Conservation (phyloP, 371 early-diverging fungal species). For the Syncephalastrum monosporum region DNA sequence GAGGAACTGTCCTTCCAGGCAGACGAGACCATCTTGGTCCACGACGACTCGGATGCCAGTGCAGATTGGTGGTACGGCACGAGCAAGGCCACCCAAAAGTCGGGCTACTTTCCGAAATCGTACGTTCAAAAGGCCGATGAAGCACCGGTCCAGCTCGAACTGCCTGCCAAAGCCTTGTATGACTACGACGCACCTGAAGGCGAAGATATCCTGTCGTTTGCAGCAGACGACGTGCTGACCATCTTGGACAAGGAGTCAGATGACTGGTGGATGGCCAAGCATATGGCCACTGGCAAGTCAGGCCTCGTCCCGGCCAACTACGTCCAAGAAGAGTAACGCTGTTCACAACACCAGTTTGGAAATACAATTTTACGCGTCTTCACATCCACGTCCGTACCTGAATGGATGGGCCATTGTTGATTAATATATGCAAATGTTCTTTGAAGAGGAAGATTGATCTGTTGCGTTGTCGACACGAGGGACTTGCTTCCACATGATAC, state of each 20-base stretch:
- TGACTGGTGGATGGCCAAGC: constrained; percentile 28
- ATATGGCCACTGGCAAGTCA: constrained; percentile 8
- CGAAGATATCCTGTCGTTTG: constrained; percentile 33
- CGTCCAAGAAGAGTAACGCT: constrained; percentile 10
- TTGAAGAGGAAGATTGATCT: too few species aligned
- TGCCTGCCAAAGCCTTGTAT: constrained; percentile 33
- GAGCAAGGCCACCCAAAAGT: constrained; percentile 16
- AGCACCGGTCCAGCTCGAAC: constrained; percentile 13
- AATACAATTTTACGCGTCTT: too few species aligned
- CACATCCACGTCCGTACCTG: too few species aligned
- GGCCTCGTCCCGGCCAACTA: constrained; percentile 25
- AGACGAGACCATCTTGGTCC: constrained; percentile 39
- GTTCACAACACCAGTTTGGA: background rate
- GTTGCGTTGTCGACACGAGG: too few species aligned
- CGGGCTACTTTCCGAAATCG: constrained; percentile 37
- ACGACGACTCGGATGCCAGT: constrained; percentile 24
- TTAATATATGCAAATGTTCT: too few species aligned
- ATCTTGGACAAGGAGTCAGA: constrained; percentile 23
- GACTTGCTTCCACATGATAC: too few species aligned
- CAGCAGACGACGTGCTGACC: constrained; percentile 25
- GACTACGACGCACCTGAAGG: constrained; percentile 37
- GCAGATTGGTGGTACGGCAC: constrained; percentile 46
- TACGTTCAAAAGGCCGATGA: constrained; percentile 21
- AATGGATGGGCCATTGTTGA: too few species aligned
- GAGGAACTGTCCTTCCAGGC: constrained; percentile 42